Evolutionary conservation across 176 grass and related monocot species (phyloP).

Genomic region (Dactylis glomerata): DNA sequence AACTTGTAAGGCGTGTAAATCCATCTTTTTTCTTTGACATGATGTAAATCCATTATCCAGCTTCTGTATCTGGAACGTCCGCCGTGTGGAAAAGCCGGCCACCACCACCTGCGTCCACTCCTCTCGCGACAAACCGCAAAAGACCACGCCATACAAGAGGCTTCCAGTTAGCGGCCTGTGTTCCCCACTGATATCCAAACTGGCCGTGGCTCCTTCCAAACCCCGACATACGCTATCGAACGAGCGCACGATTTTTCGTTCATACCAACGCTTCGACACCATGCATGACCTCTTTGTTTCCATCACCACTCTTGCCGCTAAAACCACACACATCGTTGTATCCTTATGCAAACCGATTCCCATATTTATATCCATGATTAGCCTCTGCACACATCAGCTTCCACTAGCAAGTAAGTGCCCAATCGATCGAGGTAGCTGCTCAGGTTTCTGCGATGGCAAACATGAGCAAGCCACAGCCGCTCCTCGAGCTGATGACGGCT

Average conservation of each 20-base stretch:
- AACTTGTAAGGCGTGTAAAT: no score
- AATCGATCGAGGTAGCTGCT: neutral
- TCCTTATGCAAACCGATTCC: neutral
- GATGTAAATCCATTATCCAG: no score
- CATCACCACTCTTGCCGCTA: conserved; percentile 43
- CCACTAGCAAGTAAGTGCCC: neutral
- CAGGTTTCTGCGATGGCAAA: neutral
- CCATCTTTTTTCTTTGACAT: no score
- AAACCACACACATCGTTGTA: conserved; percentile 1
- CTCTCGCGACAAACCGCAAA: conserved; percentile 18
- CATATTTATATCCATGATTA: conserved; percentile 14
- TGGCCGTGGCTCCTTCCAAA: neutral
- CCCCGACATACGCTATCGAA: neutral
- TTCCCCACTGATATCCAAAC: neutral
- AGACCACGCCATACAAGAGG: neutral
- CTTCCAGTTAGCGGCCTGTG: neutral
- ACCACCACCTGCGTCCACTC: neutral
- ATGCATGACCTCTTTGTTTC: conserved; percentile 12
- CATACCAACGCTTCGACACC: neutral
- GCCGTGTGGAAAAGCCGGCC: neutral
- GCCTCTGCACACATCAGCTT: neutral
- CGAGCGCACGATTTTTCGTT: conserved; percentile 19
- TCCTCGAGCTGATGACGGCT: conserved; percentile 25
- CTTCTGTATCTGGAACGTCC: neutral
- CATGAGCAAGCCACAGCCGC: conserved; percentile 23